Percentiles rank a stretch among this genome's conserved stretches.
Evolutionary conservation across 2,329 filamentous ascomycete genomes (phyloP).

Genomic region (Xylariaceae sp.): DNA sequence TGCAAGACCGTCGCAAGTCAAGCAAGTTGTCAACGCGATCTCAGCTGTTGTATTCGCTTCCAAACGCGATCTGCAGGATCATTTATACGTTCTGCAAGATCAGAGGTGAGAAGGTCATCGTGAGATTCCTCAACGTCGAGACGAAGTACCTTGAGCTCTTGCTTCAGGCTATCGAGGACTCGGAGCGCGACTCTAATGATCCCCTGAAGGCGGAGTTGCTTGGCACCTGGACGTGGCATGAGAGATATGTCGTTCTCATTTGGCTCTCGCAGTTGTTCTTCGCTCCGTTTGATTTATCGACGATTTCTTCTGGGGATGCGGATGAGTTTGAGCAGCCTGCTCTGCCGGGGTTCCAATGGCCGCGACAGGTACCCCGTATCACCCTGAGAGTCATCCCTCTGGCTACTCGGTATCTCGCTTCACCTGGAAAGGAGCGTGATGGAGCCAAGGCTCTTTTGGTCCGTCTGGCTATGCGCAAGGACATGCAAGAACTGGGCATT

Average conservation of each 20-base stretch:
- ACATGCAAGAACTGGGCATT: conserved; percentile 78
- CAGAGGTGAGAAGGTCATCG: conserved; percentile 85
- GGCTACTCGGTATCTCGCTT: conserved; percentile 64
- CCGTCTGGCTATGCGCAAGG: conserved; percentile 71
- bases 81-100: conserved; percentile 93
- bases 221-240: conserved; percentile 67
- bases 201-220: conserved; percentile 13
- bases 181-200: conserved; percentile 34
- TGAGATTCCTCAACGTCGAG: conserved; percentile 86
- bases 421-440: conserved; percentile 80
- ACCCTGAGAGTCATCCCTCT: conserved; percentile 65
- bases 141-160: conserved; percentile 78
- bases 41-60: conserved; percentile 49
- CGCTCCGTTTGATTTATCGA: conserved; percentile 84
- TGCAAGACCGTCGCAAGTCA: conserved; percentile 43
- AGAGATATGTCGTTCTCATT: conserved; percentile 78
- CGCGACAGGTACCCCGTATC: conserved; percentile 60
- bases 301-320: conserved; percentile 63
- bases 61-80: conserved; percentile 69
- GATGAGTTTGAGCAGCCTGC: conserved; percentile 41
- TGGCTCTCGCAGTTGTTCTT: conserved; percentile 82
- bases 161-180: conserved; percentile 65
- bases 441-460: conserved; percentile 81
- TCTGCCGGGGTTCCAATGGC: conserved; percentile 50
- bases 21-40: conserved; percentile 36